Base-by-base conservation (phyloP, 768 basidiomycete species). In the Termitomyces sp. region DNA sequence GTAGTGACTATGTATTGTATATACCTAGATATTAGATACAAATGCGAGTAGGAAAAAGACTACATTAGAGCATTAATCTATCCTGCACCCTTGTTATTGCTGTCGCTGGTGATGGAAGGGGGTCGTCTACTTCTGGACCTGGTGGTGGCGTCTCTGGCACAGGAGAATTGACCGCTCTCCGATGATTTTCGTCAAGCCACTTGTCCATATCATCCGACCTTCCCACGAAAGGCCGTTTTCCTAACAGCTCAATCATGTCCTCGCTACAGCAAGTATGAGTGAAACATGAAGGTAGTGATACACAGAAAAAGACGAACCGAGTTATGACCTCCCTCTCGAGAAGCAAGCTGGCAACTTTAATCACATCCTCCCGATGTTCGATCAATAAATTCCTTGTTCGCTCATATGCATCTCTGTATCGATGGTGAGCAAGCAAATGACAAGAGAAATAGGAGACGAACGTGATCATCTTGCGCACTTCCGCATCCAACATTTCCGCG, bases 271-370 rank as follows among this genome's bases (percentile, higher is more conserved):
- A 52, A 53, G 24, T 28, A 28, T 63, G 32, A 35, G 39, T 67
- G 35, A 62, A 61, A 59, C 32, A 51, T 38, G 15, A 46, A 49
- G 40, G 40, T 51, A 35, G 55, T 57, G 39, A 44, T 53, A 54
- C 50, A 11, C 36, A 24, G 35, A 15, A 53, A 22, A 33, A 55
- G 36, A 51, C 85, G 45, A 74, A 94, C 91, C 96, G 86, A 46
- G 92, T 96, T 57, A 99, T 88, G 13, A 98, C 91, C 74, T 99
- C 97, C 78, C 95, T 96, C 74, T 94, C 87, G n/a, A 99, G 78
- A 45, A 99, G 78, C 38, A 92, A 75, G 72, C 90, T 81, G 0
- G 97, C 97, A 12, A 99, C 92, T 77, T 94, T 94, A 77, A 98
- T 94, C 5, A 98, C 95, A 63, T 95, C 90, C 20, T 82, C 89